Evolutionary conservation across 2,329 filamentous ascomycete species (phyloP), one percentile per base, ranked within the genome.

Genomic region (Diatrype stigma): DNA sequence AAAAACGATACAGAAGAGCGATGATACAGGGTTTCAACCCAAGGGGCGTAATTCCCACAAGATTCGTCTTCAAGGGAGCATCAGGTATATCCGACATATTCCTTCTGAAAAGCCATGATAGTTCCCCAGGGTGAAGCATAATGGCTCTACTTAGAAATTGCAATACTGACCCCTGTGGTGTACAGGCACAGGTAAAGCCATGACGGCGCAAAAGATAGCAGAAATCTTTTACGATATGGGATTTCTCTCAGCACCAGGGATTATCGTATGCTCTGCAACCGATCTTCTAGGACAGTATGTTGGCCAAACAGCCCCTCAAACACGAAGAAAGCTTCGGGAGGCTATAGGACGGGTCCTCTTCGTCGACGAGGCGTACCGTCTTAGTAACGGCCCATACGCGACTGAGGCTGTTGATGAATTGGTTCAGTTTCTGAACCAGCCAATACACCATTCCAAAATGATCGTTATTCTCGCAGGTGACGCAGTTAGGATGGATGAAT

Each of bases 141-240:
- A n/a, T n/a, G n/a, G n/a, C n/a, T n/a, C n/a, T n/a, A n/a, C n/a
- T n/a, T n/a, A n/a, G n/a, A n/a, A n/a, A n/a, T n/a, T n/a, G 79
- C 75, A 0, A 67, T 78, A 47, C 67, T 84, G 62, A 79, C 88
- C 55, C 78, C 82, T 2, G 72, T 74, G 7, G 73, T 80, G 7
- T 68, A 79, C 11, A 74, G 85, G 83, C 0, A 90, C 87, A 0
- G 88, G 87, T 0, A 91, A 91, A 60, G 90, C 87, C 0, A 85
- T 82, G 0, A 89, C 74, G 0, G 88, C 88, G 0, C 70, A 76
- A n/a, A 86, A 85, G 55, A 87, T 90, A 76, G 87, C 86, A 7
- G 79, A 88, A 53, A 73, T 91, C 0, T 91, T 81, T 60, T 90
- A 87, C 61, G 82, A 90, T 57, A 81, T 90, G 75, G 86, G 86